Evolutionary conservation across 306 rosid species (phyloP), one percentile per base, ranked within the genome.

Genomic region (Phaseolus lunatus): DNA sequence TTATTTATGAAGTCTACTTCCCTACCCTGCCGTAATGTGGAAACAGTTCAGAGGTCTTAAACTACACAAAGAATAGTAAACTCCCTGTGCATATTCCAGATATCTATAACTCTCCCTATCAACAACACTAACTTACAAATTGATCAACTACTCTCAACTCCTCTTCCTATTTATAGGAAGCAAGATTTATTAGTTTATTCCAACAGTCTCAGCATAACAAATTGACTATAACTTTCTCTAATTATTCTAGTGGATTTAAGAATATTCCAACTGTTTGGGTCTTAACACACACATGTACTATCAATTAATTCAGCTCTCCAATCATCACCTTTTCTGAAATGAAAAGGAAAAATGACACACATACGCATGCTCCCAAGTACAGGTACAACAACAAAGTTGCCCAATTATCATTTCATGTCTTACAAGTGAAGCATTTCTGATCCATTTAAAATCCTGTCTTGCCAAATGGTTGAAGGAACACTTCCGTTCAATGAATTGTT

Each of bases 391-490:
- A 27, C 16, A 52, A 39, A 69, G 19, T n/a, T 37, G 23, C 7
- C 43, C 47, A 23, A 52, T 78, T 75, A 43, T 78, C 53, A 29
- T 20, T 77, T 56, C 52, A 54, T 12, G 44, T 67, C 97, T 95
- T 90, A 95, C 98, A 95, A 41, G 72, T 20, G 33, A 63, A 88
- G 90, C 7, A 2, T 75, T 45, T 75, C 87, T 18, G 73, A 64
- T 62, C 63, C 61, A 58, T 82, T 90, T 68, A 67, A 79, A 68
- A 41, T 80, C 85, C 73, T 85, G 62, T 83, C 79, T 81, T 80
- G 84, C 98, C 98, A 95, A 85, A 90, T 89, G 62, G 56, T 9
- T 58, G 97, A 89, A 69, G 95, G 70, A 79, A 95, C 77, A 76
- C 77, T 76, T 52, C 97, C 97, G 49, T 47, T 87, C 83, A 95